Base-by-base conservation (phyloP, 2,329 filamentous ascomycete genomes). In the Dothideomycetes sp. region DNA sequence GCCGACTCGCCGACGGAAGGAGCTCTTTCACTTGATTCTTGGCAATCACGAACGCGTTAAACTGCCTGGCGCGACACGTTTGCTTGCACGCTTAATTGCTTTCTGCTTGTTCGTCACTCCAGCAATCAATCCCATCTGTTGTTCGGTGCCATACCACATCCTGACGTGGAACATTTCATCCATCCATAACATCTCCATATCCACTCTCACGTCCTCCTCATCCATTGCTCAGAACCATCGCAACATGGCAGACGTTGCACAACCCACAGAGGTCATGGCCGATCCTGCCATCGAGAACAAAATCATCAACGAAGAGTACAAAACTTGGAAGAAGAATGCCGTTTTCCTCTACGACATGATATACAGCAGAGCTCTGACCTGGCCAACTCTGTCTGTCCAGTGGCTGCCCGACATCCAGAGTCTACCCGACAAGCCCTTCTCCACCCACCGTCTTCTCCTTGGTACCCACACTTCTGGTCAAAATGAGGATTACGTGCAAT, bases 291-390 rank as follows among this genome's bases (percentile, higher is more conserved):
- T 70, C 57, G 79, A 84, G 57, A 82, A 93, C 64, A 87, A 93
- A 65, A 72, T 94, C 46, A 87, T 96, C 65, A 96, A 96, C 53
- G 91, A 98, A 70, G 91, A 98, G 63, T 98, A 98, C 76, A 98
- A 98, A 64, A 95, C 89, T 51, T 98, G 91, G 91, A 98, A 98
- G 74, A 98, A 98, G 72, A 98, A 98, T 65, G 86, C 84, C 50
- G 88, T 91, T 3, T 96, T 96, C 59, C 82, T 98, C 53, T 98
- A 98, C 63, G 91, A 98, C 62, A 85, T 95, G 78, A 91, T 98
- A 50, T 73, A 96, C 49, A 88, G 87, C 55, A 94, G 86, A 49
- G 93, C 93, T 28, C 71, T 98, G 44, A 88, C 94, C 58, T 98
- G 91, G 91, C 91, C 91, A 11, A 95, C 91, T 3, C 76, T 98